Evolutionary conservation across 73 alveolate genomes (phyloP).

Genomic region (Tetrahymena elliotti): DNA sequence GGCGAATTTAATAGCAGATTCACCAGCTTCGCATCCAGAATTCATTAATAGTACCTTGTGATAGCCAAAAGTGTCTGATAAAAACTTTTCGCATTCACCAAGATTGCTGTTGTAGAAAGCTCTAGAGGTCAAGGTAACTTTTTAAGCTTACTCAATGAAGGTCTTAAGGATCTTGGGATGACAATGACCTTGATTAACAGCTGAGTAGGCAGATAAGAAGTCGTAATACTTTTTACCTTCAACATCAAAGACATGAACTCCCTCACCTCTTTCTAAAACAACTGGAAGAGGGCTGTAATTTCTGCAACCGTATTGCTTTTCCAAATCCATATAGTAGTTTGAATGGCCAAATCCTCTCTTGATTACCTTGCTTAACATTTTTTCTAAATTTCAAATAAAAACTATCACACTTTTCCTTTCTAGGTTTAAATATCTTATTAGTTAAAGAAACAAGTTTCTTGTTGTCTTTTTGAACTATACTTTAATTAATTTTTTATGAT

Average conservation of each 20-base stretch:
- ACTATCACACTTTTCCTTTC: not conserved
- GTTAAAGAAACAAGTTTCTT: not conserved
- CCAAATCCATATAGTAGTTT: conserved; percentile 47
- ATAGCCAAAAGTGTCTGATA: conserved; percentile 70
- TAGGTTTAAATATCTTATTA: not conserved
- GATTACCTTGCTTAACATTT: not conserved
- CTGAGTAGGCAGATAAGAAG: conserved; percentile 88
- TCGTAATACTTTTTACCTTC: conserved; percentile 82
- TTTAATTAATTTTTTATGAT: not conserved
- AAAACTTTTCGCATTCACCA: conserved; percentile 60
- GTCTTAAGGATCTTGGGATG: conserved; percentile 85
- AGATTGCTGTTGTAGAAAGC: conserved; percentile 79
- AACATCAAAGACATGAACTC: conserved; percentile 68
- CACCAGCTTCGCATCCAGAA: conserved; percentile 95
- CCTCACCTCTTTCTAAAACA: conserved; percentile 60
- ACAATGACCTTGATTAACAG: conserved; percentile 93
- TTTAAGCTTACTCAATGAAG: conserved; percentile 67
- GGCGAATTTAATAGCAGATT: conserved; percentile 86
- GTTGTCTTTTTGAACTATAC: not conserved
- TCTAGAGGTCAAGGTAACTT: conserved; percentile 66
- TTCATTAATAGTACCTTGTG: conserved; percentile 84
- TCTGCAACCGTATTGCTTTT: conserved; percentile 62
- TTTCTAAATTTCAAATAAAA: not conserved
- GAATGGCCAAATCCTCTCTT: not conserved
- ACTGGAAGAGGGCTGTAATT: conserved; percentile 89